phyloP scores from a whole-genome alignment of 2,329 filamentous ascomycete genomes.

The Pestalotiopsis sp. region DNA sequence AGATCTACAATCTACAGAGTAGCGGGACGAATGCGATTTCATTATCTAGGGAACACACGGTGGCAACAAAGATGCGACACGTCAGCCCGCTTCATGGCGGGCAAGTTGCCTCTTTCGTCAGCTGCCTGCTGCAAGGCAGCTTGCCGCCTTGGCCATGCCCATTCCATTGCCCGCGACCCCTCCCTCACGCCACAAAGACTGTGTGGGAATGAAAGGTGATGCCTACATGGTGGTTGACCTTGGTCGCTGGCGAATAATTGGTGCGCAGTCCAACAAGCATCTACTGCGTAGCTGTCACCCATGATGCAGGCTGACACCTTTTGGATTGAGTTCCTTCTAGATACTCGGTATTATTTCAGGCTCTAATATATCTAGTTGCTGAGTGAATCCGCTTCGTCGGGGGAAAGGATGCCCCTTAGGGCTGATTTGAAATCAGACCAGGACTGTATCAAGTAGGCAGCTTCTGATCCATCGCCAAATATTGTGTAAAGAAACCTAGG shows the following conservation, averaged over 20 bases:
- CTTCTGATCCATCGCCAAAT: not conserved
- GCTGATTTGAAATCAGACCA: not conserved
- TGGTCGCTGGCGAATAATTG: too few relatives aligned
- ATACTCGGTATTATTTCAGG: not conserved
- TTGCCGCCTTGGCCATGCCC: not conserved
- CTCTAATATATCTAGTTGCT: not conserved
- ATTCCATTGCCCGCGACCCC: not conserved
- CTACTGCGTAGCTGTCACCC: too few relatives aligned
- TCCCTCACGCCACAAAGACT: too few relatives aligned
- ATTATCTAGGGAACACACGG: not conserved
- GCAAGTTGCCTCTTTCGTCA: not conserved
- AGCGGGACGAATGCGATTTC: not conserved
- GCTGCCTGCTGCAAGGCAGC: not conserved
- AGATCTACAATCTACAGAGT: not conserved
- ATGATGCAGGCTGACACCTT: too few relatives aligned
- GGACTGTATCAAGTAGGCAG: not conserved
- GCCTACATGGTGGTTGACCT: too few relatives aligned
- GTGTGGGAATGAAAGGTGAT: too few relatives aligned
- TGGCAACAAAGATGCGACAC: not conserved
- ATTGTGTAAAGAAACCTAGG: not conserved
- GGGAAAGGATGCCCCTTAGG: not conserved
- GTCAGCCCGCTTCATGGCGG: not conserved
- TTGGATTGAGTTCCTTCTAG: not conserved
- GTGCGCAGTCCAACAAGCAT: too few relatives aligned
- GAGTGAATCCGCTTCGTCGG: not conserved